Evolutionary conservation across 495 filamentous ascomycete genomes (phyloP), one percentile per base, ranked within the genome.

Genomic region (Pyronema omphalodes): DNA sequence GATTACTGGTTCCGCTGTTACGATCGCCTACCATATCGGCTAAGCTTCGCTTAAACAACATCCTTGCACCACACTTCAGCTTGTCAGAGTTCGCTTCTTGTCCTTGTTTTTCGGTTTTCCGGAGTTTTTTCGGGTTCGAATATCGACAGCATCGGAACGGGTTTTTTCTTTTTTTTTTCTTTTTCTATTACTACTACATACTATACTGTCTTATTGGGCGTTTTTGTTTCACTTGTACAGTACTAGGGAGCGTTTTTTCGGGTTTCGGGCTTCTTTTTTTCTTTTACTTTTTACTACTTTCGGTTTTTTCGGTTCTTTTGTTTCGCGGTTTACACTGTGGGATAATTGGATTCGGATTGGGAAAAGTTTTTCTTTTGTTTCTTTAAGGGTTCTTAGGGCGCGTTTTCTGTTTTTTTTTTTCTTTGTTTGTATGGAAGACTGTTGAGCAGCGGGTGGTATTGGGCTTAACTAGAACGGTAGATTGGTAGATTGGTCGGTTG

Each of bases 381-480:
- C 17, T 2, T 43, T 6, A 43, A 17, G 39, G 12, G 12, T 43
- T 43, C 6, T 43, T 43, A 43, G 12, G 12, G 17, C 17, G 12
- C 39, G 12, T 43, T n/a, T 43, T 43, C n/a, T 17, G 12, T 17
- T 1, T 43, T 43, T 43, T 43, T 1, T 12, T 43, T 12, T 17
- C n/a, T 43, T 12, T 12, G 39, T 43, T 43, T 43, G 39, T 12
- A 43, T 43, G 12, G 39, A 1, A 6, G 17, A 17, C 39, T 1
- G 39, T 29, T 29, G 23, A 5, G 23, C 23, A n/a, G n/a, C n/a
- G n/a, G 1, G 23, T 29, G 23, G 23, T 29, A 5, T 29, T 29
- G 23, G 23, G 23, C 23, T 29, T 29, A 29, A 29, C 5, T 29
- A 5, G 23, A 84, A 88, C 3, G 91, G 91, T n/a, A n/a, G n/a